Evolutionary conservation across 2,329 filamentous ascomycete species (phyloP), one percentile per base, ranked within the genome.

Genomic region (Diplodia seriata): DNA sequence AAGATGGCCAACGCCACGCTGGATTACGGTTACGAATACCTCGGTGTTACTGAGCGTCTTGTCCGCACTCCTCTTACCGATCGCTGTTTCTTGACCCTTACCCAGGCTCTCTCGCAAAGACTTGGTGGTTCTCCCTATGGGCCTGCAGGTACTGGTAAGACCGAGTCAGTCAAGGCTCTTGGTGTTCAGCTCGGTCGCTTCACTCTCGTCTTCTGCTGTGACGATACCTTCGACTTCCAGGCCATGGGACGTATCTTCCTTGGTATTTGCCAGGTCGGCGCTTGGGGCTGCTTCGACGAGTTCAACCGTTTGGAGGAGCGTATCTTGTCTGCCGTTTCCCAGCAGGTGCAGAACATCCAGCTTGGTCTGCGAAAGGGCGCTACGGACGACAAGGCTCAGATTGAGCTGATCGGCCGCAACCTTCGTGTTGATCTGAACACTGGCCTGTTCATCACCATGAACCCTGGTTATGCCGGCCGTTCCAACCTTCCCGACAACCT

Each of bases 371-470:
- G 94, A 78, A 93, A 94, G 77, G 90, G 91, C 40, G 90, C 84
- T 8, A 89, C 93, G 67, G 92, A 97, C 73, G 88, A 91, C 7
- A 93, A 92, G 77, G 85, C 93, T 1, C 91, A 97, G 76, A 98
- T 99, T 73, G 95, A 99, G 78, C 85, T 99, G 23, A 91, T 98
- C 66, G 94, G 94, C 59, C 91, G 95, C 67, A 93, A 96, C 73
- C 86, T 99, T 57, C 88, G 86, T 70, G 95, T 99, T 72, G 96
- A 97, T 75, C 85, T 87, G 70, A 97, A 97, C 77, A 98, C 96
- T 62, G 95, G 95, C 73, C 95, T 99, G 77, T 99, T 99, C 84
- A 99, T 99, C 78, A 99, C 95, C 49, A 99, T 99, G 96, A 99
- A 99, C 79, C 95, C 95, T 78, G 95, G 95, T 64, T 99, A 99